These are phyloP conservation scores for Galerina sulciceps DNA, from an alignment of 768 basidiomycete species.

Conservation along the genomic window DNA sequence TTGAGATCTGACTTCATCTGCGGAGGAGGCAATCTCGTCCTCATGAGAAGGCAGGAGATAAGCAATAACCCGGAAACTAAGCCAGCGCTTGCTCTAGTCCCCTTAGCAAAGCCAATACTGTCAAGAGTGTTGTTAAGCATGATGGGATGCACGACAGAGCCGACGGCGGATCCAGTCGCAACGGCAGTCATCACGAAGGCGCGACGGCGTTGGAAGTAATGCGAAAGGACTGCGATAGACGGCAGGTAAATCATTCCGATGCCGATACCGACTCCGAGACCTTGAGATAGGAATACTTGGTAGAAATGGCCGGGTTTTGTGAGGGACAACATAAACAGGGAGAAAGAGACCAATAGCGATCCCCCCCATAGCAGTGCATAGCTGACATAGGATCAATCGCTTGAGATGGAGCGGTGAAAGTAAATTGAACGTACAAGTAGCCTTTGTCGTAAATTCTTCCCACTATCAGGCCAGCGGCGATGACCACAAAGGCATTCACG, in stretches of 20 bases:
- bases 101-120: conserved; percentile 7
- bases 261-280: conserved; percentile 8
- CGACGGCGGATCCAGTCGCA: conserved; percentile 10
- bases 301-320: conserved; percentile 13
- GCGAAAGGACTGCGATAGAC: conserved; percentile 9
- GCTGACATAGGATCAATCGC: neutral
- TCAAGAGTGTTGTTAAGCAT: conserved; percentile 14
- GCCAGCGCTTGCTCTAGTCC: conserved; percentile 8
- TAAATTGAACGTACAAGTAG: conserved; percentile 3
- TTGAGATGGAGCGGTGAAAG: neutral
- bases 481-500: conserved; percentile 10
- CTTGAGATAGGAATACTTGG: conserved; percentile 12
- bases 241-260: conserved; percentile 16
- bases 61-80: conserved; percentile 7
- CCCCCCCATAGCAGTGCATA: conserved; percentile 11
- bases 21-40: conserved; percentile 11
- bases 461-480: conserved; percentile 6
- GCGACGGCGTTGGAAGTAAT: conserved; percentile 12
- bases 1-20: neutral
- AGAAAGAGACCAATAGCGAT: conserved; percentile 7
- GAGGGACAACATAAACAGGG: conserved; percentile 14
- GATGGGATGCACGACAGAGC: conserved; percentile 11
- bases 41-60: conserved; percentile 7
- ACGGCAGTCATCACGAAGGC: conserved; percentile 9
- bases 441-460: conserved; percentile 14